Conservation (phyloP, 2,329 filamentous ascomycete genomes). For the Aspergillaceae sp. region DNA sequence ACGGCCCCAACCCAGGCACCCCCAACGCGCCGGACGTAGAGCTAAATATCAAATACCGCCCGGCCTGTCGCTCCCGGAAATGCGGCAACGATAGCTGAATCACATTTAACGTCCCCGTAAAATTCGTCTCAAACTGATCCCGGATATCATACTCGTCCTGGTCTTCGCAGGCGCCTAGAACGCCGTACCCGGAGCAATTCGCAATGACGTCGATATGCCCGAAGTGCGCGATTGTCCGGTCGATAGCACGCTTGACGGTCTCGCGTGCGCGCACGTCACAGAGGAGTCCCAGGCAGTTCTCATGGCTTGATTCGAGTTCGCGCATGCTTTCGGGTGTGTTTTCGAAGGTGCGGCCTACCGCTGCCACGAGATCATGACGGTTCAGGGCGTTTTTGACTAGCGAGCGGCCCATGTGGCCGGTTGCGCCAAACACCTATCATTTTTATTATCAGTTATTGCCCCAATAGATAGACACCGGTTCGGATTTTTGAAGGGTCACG, state of each 20-base stretch:
- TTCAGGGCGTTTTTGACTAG: conserved; percentile 73
- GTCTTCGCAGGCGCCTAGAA: conserved; percentile 92
- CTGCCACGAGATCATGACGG: conserved; percentile 74
- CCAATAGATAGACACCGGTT: neutral
- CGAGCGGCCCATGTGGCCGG: conserved; percentile 92
- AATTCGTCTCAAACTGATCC: conserved; percentile 96
- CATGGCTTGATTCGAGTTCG: conserved; percentile 54
- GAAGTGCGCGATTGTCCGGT: conserved; percentile 63
- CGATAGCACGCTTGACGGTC: conserved; percentile 65
- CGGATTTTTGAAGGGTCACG: conserved; percentile 19
- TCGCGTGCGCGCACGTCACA: conserved; percentile 81
- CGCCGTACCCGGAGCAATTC: conserved; percentile 90
- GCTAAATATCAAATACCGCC: conserved; percentile 89
- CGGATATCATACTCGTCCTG: conserved; percentile 92
- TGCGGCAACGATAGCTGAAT: conserved; percentile 81
- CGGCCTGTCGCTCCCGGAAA: conserved; percentile 65
- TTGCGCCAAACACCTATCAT: conserved; percentile 76
- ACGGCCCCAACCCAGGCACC: conserved; percentile 84
- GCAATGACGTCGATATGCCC: conserved; percentile 79
- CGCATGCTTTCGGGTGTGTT: conserved; percentile 65
- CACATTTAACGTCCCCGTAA: conserved; percentile 90
- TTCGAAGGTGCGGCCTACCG: conserved; percentile 76
- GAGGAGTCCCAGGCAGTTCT: conserved; percentile 62
- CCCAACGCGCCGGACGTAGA: conserved; percentile 87
- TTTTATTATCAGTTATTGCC: conserved; percentile 2